A percentile compares a stretch with the other conserved stretches of the same genome.
phyloP scores from a whole-genome alignment of 2,329 filamentous ascomycete genomes.

The Fusarium protoensiforme region DNA sequence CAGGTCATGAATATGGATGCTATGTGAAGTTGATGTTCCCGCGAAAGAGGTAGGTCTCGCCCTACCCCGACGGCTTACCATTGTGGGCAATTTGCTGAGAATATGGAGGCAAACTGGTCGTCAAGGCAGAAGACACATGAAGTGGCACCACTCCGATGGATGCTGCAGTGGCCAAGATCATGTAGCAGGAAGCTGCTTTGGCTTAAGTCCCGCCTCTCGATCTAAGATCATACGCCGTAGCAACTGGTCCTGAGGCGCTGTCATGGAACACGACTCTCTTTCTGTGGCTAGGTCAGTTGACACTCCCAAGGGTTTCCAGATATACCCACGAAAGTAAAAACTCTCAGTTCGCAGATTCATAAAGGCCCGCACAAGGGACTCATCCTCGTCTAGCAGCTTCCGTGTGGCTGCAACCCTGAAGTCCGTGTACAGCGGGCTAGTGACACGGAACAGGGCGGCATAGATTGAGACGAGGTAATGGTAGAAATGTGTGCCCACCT shows the following conservation, averaged over 20 bases:
- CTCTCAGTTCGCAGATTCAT: conserved; percentile 44
- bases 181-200: conserved; percentile 17
- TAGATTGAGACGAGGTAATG: conserved; percentile 45
- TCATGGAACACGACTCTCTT: conserved; percentile 43
- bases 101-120: too few species aligned
- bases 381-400: conserved; percentile 38
- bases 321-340: conserved; percentile 43
- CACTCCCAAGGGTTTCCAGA: not conserved
- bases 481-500: conserved; percentile 44
- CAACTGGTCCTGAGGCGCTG: conserved; percentile 40
- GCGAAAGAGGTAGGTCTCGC: not conserved
- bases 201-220: conserved; percentile 39
- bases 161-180: not conserved
- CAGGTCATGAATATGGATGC: not conserved
- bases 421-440: conserved; percentile 43
- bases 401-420: conserved; percentile 38
- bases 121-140: not conserved
- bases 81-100: not conserved
- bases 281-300: conserved; percentile 31
- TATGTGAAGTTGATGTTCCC: not conserved
- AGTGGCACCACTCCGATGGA: conserved; percentile 10
- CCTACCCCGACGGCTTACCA: not conserved
- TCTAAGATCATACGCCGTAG: conserved; percentile 43
- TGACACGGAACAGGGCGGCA: conserved; percentile 42
- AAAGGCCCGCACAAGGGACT: conserved; percentile 38